These are phyloP conservation scores for Yarrowia sp. DNA, from an alignment of 805 yeast species.

Conservation along the genomic window DNA sequence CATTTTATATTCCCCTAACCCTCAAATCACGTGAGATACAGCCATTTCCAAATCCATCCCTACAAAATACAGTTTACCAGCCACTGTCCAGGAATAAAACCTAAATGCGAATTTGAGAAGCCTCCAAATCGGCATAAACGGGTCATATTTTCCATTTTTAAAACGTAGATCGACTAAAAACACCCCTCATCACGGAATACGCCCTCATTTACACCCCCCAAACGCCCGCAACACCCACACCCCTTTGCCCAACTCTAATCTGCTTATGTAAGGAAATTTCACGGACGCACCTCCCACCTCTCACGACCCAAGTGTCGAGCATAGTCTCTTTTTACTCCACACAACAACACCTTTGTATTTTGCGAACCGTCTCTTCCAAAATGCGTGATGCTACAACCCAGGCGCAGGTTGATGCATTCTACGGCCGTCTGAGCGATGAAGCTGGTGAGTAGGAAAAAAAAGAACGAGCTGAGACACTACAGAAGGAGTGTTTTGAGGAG, in stretches of 20 bases:
- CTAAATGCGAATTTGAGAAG: not conserved
- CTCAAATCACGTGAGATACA: not conserved
- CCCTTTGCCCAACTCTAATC: not conserved
- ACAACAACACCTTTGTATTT: not conserved
- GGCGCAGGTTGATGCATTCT: constrained; percentile 24
- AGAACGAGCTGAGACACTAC: not conserved
- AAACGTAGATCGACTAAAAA: rapidly evolving
- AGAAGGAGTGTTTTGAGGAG: not conserved
- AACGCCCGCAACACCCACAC: too few relatives aligned
- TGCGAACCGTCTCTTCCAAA: not conserved
- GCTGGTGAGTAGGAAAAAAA: not conserved
- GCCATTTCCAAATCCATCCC: not conserved
- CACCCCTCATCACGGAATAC: not conserved
- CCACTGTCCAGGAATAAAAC: not conserved
- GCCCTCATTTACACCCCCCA: not conserved
- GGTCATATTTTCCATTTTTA: too few relatives aligned
- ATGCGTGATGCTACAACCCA: constrained; percentile 21
- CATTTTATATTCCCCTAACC: not conserved
- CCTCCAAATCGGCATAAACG: too few relatives aligned
- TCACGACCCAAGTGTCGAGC: not conserved
- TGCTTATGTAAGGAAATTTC: not conserved
- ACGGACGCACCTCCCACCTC: constrained; percentile 1
- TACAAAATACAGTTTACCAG: not conserved
- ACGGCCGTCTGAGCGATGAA: constrained; percentile 23
- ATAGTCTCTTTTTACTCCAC: not conserved